Evolutionary conservation across 108 stramenopile genomes (phyloP).

Genomic region (Bacterosira constricta): DNA sequence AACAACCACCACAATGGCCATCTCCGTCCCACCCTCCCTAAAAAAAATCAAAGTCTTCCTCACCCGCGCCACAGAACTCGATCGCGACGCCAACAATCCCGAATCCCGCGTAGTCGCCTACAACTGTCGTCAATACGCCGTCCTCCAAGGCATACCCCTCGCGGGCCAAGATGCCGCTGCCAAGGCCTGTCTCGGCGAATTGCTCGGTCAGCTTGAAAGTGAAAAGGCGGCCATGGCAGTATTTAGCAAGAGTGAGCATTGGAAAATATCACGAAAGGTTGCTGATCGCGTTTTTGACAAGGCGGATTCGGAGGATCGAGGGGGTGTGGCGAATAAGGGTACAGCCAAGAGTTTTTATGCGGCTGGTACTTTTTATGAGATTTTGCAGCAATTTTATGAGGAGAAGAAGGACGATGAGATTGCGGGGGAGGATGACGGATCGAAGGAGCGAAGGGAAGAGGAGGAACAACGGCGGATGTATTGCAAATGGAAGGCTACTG

Average conservation of each 20-base stretch:
- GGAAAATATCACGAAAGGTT: conserved; percentile 75
- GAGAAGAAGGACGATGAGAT: conserved; percentile 21
- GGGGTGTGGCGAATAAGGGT: conserved; percentile 68
- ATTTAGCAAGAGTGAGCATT: conserved; percentile 75
- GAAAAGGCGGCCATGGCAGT: conserved; percentile 75
- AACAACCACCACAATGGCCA: no score
- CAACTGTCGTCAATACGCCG: conserved; percentile 91
- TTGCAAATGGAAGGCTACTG: conserved; percentile 94
- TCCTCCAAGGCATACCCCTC: conserved; percentile 71
- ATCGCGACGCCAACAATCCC: conserved; percentile 62
- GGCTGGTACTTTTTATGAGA: conserved; percentile 88
- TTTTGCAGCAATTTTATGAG: conserved; percentile 84
- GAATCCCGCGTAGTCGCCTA: conserved; percentile 90
- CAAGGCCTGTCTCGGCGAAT: conserved; percentile 60
- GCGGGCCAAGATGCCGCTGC: conserved; percentile 24
- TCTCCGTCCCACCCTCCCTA: conserved; percentile 68
- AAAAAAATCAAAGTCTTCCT: conserved; percentile 83
- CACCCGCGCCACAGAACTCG: conserved; percentile 89
- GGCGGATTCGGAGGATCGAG: conserved; percentile 86
- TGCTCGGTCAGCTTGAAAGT: conserved; percentile 65
- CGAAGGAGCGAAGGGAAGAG: conserved; percentile 42
- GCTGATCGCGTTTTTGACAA: conserved; percentile 84
- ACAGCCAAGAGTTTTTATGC: conserved; percentile 94
- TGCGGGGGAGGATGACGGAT: conserved; percentile 19
- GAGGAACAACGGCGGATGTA: conserved; percentile 68